Percentiles rank a stretch among this genome's conserved stretches.
These are phyloP conservation scores for Cytospora mali DNA, from an alignment of 2,329 filamentous ascomycete genomes.

Conservation along the genomic window DNA sequence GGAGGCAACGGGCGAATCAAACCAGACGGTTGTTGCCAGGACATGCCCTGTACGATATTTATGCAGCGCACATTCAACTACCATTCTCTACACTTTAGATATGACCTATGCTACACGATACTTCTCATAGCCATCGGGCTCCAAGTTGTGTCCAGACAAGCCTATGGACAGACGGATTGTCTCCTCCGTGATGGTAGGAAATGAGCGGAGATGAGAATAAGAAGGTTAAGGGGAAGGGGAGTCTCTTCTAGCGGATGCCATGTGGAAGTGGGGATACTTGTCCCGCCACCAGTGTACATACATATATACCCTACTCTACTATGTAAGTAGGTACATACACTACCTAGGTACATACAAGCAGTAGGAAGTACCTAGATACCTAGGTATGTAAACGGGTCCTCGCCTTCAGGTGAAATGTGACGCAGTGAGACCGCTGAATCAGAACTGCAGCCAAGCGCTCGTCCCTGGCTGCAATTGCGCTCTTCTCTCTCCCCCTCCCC, in stretches of 20 bases:
- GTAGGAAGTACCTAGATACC: too few relatives aligned
- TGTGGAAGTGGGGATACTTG: slow-evolving; percentile 1
- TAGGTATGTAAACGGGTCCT: slow-evolving; percentile 9
- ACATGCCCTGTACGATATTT: too few relatives aligned
- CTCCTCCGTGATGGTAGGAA: slow-evolving; percentile 1
- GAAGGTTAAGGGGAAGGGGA: neutral
- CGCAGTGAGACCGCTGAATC: slow-evolving; percentile 6
- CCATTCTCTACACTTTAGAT: neutral
- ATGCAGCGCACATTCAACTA: too few relatives aligned
- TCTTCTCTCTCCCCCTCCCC: neutral
- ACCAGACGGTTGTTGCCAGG: neutral
- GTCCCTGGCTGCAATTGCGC: neutral
- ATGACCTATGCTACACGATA: neutral
- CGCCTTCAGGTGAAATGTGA: slow-evolving; percentile 19
- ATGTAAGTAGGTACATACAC: too few relatives aligned
- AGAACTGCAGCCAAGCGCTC: neutral
- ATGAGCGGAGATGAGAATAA: neutral
- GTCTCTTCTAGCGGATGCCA: neutral
- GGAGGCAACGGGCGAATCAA: slow-evolving; percentile 19
- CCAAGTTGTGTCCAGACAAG: neutral
- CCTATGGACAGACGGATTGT: neutral
- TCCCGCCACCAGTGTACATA: too few relatives aligned
- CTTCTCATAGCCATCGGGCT: neutral
- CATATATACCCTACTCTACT: too few relatives aligned
- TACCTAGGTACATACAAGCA: too few relatives aligned